These are phyloP conservation scores for Diaporthe citriasiana DNA, from an alignment of 2,329 filamentous ascomycete genomes.

Conservation along the genomic window DNA sequence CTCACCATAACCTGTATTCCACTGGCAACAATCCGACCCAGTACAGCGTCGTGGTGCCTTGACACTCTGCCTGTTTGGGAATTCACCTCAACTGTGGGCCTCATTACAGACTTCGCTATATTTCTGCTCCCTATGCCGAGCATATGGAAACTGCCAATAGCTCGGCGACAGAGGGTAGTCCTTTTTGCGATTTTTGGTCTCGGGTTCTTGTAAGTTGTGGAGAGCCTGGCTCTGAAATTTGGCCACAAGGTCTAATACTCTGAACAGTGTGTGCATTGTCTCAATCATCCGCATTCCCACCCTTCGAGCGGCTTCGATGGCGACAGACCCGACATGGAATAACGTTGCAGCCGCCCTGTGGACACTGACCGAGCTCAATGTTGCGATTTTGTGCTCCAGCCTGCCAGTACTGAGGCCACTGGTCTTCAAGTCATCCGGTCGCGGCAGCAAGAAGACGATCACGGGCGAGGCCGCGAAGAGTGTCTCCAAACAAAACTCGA, in stretches of 20 bases:
- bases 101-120: constrained; percentile 49
- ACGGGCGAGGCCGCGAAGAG: background rate
- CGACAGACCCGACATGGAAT: constrained; percentile 50
- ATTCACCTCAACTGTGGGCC: constrained; percentile 49
- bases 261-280: constrained; percentile 50
- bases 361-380: constrained; percentile 51
- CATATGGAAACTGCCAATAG: constrained; percentile 47
- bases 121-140: constrained; percentile 49
- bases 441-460: constrained; percentile 16
- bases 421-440: constrained; percentile 17
- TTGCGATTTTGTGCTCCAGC: constrained; percentile 49
- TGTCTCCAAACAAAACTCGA: background rate
- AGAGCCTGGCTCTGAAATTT: background rate
- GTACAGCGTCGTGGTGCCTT: constrained; percentile 47
- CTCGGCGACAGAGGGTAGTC: constrained; percentile 48
- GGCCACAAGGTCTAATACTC: background rate
- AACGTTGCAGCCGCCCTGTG: constrained; percentile 51
- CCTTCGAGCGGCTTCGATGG: constrained; percentile 48
- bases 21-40: constrained; percentile 46
- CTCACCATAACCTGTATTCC: constrained; percentile 49
- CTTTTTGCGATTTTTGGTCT: constrained; percentile 50
- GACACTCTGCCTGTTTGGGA: constrained; percentile 51
- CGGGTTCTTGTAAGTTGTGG: constrained; percentile 50
- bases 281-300: constrained; percentile 52
- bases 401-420: constrained; percentile 51